phyloP scores from a whole-genome alignment of 1,284 basidiomycete species.

The Trametes versicolor region DNA sequence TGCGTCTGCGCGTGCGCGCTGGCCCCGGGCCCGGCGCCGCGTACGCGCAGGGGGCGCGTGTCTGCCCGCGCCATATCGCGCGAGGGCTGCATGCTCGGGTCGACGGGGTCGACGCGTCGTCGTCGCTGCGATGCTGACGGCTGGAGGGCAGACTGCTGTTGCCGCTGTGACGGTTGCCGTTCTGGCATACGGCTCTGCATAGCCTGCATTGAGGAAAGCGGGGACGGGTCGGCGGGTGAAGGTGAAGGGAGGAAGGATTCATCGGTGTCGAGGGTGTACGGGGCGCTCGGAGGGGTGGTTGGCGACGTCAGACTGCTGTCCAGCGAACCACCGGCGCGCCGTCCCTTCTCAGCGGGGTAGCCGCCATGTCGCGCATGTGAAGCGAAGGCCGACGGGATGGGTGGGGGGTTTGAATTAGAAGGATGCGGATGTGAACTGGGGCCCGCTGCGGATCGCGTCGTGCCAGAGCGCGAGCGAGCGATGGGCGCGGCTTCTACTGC shows the following conservation, averaged over 20 bases:
- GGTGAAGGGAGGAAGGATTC: slow-evolving; percentile 23
- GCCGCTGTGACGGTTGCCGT: neutral
- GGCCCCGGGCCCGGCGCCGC: neutral
- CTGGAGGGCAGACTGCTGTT: neutral
- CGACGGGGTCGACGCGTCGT: slow-evolving; percentile 31
- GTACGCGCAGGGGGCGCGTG: neutral
- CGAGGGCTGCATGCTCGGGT: slow-evolving; percentile 25
- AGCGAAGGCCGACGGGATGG: slow-evolving; percentile 8
- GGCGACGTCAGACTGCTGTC: slow-evolving; percentile 2
- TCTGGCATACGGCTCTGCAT: neutral
- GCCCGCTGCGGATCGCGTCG: slow-evolving; percentile 9
- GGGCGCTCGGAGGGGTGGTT: slow-evolving; percentile 15
- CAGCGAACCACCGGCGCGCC: neutral
- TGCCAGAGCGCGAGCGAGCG: slow-evolving; percentile 25
- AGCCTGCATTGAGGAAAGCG: neutral
- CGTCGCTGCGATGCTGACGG: neutral
- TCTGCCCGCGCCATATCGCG: neutral
- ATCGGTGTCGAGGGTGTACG: slow-evolving; percentile 21
- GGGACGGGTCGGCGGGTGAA: slow-evolving; percentile 19
- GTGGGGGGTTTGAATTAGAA: slow-evolving; percentile 1
- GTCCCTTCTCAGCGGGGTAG: neutral
- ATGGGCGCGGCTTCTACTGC: slow-evolving; percentile 12
- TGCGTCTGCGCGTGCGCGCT: neutral
- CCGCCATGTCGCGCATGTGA: slow-evolving; percentile 4
- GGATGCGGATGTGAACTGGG: neutral